Base-by-base conservation (phyloP, 495 filamentous ascomycete genomes). In the Pseudoneurospora amorphoporcata region DNA sequence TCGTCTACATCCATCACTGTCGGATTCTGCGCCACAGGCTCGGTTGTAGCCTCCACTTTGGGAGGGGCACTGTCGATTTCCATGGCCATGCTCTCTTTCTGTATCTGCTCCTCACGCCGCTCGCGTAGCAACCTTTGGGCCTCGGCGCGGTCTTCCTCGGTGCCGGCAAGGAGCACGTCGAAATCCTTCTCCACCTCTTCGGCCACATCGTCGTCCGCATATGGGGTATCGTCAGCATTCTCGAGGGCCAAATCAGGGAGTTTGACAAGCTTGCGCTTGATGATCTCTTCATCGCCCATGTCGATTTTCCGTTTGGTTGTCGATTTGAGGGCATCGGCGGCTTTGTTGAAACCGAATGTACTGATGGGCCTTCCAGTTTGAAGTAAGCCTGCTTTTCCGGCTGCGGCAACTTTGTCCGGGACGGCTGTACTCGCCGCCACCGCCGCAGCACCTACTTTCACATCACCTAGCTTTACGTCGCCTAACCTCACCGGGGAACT, bases 61-160 rank as follows among this genome's bases (percentile, higher is more conserved):
- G 53, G 53, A 61, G 53, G 53, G 53, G 16, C 53, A 61, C 53
- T 61, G 74, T 93, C 93, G 38, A 80, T 76, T 17, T 82, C 79
- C 75, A 85, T 85, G 12, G 75, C 83, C 78, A 92, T 82, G 41
- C 76, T 82, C 73, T 83, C 82, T 76, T 83, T 80, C 39, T 82
- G 81, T 29, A 84, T 85, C 19, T 80, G 83, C 71, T 85, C 83
- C 65, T 86, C 83, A 72, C 84, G 83, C 37, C 84, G 79, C 72
- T 86, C 84, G n/a, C 86, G 83, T 8, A 85, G 92, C 38, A 93
- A 90, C 75, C 93, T 87, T 38, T 94, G 93, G 23, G 92, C 93
- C 10, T 93, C 92, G 5, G 92, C 92, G 70, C 89, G 88, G 79
- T 97, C 94, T 79, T 97, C 95, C 79, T 98, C 95, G 88, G 94